Evolutionary conservation across 2,329 filamentous ascomycete genomes (phyloP).

Genomic region (Pestalotiopsis sp.): DNA sequence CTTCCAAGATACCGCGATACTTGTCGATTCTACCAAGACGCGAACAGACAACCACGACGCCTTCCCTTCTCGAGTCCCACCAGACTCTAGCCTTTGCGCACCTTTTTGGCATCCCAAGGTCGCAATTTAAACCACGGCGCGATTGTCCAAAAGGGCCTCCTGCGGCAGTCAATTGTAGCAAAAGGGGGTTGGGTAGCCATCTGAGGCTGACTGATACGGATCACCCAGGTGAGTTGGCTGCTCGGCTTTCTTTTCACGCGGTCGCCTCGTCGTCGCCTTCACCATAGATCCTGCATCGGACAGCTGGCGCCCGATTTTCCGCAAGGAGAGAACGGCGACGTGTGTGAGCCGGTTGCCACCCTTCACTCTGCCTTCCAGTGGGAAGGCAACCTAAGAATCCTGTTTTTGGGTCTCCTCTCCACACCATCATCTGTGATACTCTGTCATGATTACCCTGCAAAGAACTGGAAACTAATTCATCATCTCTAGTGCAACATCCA

Average conservation of each 20-base stretch:
- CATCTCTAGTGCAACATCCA: neutral
- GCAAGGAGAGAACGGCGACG: neutral
- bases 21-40: slow-evolving; percentile 13
- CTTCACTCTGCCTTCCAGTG: neutral
- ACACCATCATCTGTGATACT: neutral
- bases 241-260: slow-evolving; percentile 3
- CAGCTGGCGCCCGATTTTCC: neutral
- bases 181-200: slow-evolving; percentile 30
- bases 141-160: slow-evolving; percentile 19
- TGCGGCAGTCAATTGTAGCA: slow-evolving; percentile 24
- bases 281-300: neutral
- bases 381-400: neutral
- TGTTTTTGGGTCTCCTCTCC: neutral
- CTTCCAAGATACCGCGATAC: slow-evolving; percentile 13
- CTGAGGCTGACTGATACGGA: slow-evolving; percentile 20
- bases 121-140: slow-evolving; percentile 20
- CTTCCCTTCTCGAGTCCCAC: neutral
- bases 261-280: neutral
- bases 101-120: neutral
- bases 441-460: neutral
- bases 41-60: slow-evolving; percentile 12
- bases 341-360: neutral
- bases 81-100: neutral
- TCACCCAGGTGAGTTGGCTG: slow-evolving; percentile 25
- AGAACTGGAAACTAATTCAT: neutral